Evolutionary conservation across 1,284 basidiomycete genomes (phyloP).

Genomic region (Leccinum solheimii): DNA sequence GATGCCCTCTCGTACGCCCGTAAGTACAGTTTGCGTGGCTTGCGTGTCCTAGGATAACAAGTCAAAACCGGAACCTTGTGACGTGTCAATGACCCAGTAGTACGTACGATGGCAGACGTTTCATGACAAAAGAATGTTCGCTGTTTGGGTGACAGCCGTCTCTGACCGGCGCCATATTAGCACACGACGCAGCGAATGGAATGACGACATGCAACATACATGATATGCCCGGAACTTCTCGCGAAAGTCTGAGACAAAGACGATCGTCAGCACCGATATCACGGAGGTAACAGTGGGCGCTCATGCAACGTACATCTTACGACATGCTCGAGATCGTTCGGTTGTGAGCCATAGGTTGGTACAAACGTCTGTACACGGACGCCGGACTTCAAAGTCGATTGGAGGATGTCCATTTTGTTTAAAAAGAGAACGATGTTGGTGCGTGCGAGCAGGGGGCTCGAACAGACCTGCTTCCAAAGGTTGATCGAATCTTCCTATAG

Average conservation of each 20-base stretch:
- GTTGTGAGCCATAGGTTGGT: conserved; percentile 56
- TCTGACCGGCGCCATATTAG: conserved; percentile 33
- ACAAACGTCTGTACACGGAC: conserved; percentile 60
- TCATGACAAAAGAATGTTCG: conserved; percentile 52
- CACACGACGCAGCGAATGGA: background rate
- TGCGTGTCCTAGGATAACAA: conserved; percentile 44
- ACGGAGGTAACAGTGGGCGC: background rate
- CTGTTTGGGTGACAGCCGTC: conserved; percentile 44
- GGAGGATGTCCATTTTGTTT: conserved; percentile 70
- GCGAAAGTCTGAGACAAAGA: conserved; percentile 44
- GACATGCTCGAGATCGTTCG: conserved; percentile 55
- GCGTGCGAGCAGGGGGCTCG: conserved; percentile 53
- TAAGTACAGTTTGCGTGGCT: conserved; percentile 47
- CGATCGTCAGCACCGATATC: background rate
- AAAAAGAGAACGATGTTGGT: conserved; percentile 65
- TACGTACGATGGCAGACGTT: conserved; percentile 49
- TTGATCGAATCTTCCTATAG: conserved; percentile 58
- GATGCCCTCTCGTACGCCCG: conserved; percentile 38
- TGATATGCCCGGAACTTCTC: conserved; percentile 52
- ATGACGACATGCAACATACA: conserved; percentile 33
- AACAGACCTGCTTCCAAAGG: conserved; percentile 64
- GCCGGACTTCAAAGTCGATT: conserved; percentile 56
- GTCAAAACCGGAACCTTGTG: background rate
- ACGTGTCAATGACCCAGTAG: background rate
- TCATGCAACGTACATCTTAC: conserved; percentile 46